Percentiles rank a stretch among this genome's conserved stretches.
These are phyloP conservation scores for Candida maesae DNA, from an alignment of 805 yeast genomes.

Conservation along the genomic window DNA sequence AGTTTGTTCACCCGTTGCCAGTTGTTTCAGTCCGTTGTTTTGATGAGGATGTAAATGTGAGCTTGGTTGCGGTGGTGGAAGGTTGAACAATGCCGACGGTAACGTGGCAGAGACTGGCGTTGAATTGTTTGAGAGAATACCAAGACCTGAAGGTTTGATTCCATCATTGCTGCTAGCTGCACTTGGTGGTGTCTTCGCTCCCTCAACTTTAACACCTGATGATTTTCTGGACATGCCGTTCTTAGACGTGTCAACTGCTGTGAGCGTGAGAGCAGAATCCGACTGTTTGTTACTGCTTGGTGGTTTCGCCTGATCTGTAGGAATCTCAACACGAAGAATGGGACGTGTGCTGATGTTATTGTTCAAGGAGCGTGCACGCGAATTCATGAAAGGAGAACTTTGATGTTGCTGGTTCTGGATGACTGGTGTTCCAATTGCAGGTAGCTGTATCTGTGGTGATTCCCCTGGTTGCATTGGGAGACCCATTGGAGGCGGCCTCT, in stretches of 20 bases:
- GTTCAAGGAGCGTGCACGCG: conserved; percentile 24
- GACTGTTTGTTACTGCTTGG: conserved; percentile 3
- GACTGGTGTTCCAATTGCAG: conserved; percentile 5
- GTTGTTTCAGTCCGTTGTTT: conserved; percentile 22
- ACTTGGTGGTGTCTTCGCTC: conserved; percentile 17
- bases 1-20: conserved; percentile 54
- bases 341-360: conserved; percentile 26
- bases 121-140: conserved; percentile 21
- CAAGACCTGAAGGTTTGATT: conserved; percentile 16
- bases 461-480: conserved; percentile 5
- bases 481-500: conserved; percentile 3
- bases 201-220: background rate
- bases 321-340: conserved; percentile 27
- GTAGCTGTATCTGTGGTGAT: conserved; percentile 3
- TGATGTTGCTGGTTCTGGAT: conserved; percentile 1
- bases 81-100: conserved; percentile 30
- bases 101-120: conserved; percentile 31
- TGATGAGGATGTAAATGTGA: conserved; percentile 24
- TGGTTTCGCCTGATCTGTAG: conserved; percentile 12
- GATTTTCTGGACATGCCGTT: conserved; percentile 7
- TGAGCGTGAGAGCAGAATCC: conserved; percentile 18
- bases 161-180: conserved; percentile 13
- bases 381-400: conserved; percentile 12
- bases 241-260: conserved; percentile 15
- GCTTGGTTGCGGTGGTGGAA: conserved; percentile 33